phyloP scores from a whole-genome alignment of 225 moss, liverwort and hornwort genomes.

The Pleurozium schreberi region DNA sequence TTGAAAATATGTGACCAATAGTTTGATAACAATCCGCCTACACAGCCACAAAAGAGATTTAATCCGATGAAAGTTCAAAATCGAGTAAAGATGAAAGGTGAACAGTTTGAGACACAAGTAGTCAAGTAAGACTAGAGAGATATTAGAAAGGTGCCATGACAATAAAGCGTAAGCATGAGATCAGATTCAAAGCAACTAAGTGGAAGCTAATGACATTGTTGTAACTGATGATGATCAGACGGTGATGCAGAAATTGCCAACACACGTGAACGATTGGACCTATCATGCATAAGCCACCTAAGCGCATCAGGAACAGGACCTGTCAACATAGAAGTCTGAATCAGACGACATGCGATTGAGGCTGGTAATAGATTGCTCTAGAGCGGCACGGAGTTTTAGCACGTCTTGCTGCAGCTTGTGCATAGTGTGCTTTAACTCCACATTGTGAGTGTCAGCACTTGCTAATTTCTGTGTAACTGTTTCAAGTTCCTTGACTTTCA shows the following conservation, averaged over 20 bases:
- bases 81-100: neutral
- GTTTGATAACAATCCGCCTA: conserved; percentile 96
- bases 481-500: conserved; percentile 51
- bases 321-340: conserved; percentile 90
- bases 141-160: neutral
- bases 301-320: conserved; percentile 29
- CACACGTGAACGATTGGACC: neutral
- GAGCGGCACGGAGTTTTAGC: conserved; percentile 65
- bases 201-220: neutral
- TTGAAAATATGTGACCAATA: conserved; percentile 96
- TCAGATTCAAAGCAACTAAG: neutral
- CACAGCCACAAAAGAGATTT: conserved; percentile 4
- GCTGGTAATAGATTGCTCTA: conserved; percentile 90
- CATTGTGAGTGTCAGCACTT: conserved; percentile 27
- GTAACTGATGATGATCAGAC: neutral
- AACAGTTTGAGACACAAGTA: neutral
- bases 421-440: conserved; percentile 44
- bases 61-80: neutral
- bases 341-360: conserved; percentile 94
- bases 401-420: conserved; percentile 83
- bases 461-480: conserved; percentile 47
- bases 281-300: neutral
- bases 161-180: neutral
- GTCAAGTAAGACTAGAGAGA: neutral
- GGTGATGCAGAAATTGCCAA: neutral